phyloP scores from a whole-genome alignment of 2,329 filamentous ascomycete genomes.

The Onygenales sp. region DNA sequence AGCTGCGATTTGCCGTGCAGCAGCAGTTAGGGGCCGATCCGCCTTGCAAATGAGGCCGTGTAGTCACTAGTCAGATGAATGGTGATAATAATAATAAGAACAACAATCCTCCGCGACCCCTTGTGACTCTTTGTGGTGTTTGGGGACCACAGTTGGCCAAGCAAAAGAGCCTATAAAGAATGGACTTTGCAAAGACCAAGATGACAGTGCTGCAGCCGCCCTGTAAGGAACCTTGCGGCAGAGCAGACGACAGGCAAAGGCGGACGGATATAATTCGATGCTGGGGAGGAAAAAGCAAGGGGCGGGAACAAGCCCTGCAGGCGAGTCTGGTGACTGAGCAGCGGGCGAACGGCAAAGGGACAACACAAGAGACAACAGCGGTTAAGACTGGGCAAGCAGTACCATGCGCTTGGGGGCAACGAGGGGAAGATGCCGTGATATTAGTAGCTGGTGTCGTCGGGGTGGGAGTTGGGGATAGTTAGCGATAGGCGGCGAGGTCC shows the following conservation, averaged over 20 bases:
- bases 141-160: too few species aligned
- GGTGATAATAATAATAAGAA: not conserved
- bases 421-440: not conserved
- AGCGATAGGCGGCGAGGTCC: not conserved
- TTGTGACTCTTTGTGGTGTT: too few species aligned
- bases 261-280: not conserved
- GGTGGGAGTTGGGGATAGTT: not conserved
- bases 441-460: not conserved
- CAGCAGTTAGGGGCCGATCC: not conserved
- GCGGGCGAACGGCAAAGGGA: conserved; percentile 5
- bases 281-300: not conserved
- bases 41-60: not conserved
- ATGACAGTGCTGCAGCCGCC: not conserved
- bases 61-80: not conserved
- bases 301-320: not conserved
- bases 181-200: not conserved
- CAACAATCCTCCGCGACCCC: too few species aligned
- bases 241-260: not conserved
- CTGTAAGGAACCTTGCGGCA: not conserved
- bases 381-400: not conserved
- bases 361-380: conserved; percentile 6
- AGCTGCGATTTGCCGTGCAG: not conserved
- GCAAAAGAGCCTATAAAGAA: not conserved
- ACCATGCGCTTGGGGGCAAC: not conserved
- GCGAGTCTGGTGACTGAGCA: conserved; percentile 6